These are phyloP conservation scores for Fragaria iinumae DNA, from an alignment of 306 rosid species.

Conservation along the genomic window DNA sequence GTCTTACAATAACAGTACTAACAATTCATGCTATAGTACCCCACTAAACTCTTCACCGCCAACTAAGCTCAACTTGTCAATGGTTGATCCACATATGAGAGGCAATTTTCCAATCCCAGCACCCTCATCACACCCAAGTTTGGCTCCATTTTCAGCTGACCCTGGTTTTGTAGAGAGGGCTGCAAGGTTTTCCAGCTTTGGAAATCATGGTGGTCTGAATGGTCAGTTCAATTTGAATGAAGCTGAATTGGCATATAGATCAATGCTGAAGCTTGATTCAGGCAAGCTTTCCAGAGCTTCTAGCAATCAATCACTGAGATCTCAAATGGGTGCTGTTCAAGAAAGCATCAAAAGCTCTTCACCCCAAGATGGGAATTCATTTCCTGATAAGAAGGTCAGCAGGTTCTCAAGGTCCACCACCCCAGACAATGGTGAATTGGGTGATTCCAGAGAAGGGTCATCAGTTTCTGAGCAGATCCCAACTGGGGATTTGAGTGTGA, in stretches of 20 bases:
- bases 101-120: conserved; percentile 23
- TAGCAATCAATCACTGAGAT: conserved; percentile 32
- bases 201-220: conserved; percentile 20
- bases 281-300: conserved; percentile 35
- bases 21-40: conserved; percentile 50
- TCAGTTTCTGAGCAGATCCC: conserved; percentile 57
- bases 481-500: conserved; percentile 33
- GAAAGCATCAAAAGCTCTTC: conserved; percentile 28
- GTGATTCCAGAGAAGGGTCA: conserved; percentile 55
- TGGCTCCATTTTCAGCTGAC: conserved; percentile 47
- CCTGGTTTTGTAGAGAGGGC: conserved; percentile 58
- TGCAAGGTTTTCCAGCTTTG: conserved; percentile 49
- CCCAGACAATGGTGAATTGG: conserved; percentile 46
- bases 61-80: conserved; percentile 37
- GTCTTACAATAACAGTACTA: conserved; percentile 38
- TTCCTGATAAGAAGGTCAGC: conserved; percentile 31
- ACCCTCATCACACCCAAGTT: conserved; percentile 30
- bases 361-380: conserved; percentile 18
- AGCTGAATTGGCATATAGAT: conserved; percentile 33
- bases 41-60: conserved; percentile 55
- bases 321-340: conserved; percentile 33
- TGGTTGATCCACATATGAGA: conserved; percentile 37
- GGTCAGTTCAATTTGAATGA: conserved; percentile 36
- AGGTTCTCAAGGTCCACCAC: conserved; percentile 43
- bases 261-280: conserved; percentile 37